Conservation (phyloP, 2,329 filamentous ascomycete species). For the Aulographum hederae region DNA sequence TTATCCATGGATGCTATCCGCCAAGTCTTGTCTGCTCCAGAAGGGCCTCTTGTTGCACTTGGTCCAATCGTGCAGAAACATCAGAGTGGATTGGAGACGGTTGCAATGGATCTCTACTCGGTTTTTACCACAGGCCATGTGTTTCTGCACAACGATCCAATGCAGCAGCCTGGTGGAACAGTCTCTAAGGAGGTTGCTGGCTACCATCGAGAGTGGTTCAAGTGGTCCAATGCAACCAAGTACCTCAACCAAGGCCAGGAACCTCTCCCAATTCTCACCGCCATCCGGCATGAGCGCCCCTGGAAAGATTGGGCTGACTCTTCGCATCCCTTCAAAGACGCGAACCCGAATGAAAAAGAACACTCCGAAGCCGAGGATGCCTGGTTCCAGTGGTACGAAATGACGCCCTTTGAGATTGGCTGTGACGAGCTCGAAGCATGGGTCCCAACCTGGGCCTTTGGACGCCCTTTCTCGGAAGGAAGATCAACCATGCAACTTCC, state of each 20-base stretch:
- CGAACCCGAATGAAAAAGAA: constrained; percentile 9
- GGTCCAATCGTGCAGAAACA: constrained; percentile 14
- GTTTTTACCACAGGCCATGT: constrained; percentile 15
- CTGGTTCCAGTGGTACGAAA: constrained; percentile 19
- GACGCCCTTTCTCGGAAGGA: constrained; percentile 14
- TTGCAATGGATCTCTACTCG: constrained; percentile 15
- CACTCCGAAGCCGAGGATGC: constrained; percentile 15
- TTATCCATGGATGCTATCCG: constrained; percentile 15
- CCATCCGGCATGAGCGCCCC: constrained; percentile 12
- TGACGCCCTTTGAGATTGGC: constrained; percentile 16
- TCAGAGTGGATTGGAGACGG: constrained; percentile 12
- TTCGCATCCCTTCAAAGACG: constrained; percentile 11
- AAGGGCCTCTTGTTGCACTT: constrained; percentile 11
- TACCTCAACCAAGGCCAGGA: constrained; percentile 10
- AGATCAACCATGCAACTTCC: constrained; percentile 14
- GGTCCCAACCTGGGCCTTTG: constrained; percentile 18
- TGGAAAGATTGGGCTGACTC: constrained; percentile 13
- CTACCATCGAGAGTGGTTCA: constrained; percentile 10
- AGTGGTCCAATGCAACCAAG: constrained; percentile 11
- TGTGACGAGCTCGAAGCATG: constrained; percentile 18
- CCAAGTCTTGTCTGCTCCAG: constrained; percentile 10
- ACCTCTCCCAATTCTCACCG: constrained; percentile 12
- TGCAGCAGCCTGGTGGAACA: constrained; percentile 7
- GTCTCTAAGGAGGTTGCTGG: constrained; percentile 8
- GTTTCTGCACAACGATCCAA: constrained; percentile 12